Base-by-base conservation (phyloP, 352 stramenopile species). In the Phytophthora colocasiae region DNA sequence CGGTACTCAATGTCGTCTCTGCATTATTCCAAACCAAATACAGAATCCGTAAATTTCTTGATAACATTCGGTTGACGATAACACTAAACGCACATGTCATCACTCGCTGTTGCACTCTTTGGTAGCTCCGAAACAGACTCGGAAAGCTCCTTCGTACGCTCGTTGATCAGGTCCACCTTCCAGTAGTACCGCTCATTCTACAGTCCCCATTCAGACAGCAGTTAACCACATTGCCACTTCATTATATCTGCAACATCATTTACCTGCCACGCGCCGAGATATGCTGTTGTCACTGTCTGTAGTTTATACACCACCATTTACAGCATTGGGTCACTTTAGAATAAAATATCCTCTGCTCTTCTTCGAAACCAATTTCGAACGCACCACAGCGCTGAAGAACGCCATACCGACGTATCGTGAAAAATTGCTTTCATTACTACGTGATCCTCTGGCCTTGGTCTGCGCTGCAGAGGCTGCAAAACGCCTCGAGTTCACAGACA, bases 151-250 rank as follows among this genome's bases (percentile, higher is more conserved):
- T 91, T 85, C 45, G 83, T 84, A 52, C 90, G 87, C 60, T 96
- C 75, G 51, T 95, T 85, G 24, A 97, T 90, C 55, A 97, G 45
- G 34, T 90, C 71, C n/a, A 92, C 73, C 63, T 97, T 97, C 90
- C 90, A 97, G 60, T 81, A 91, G 78, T 97, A 97, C 1, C 90
- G 82, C 61, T 95, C 72, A 15, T 76, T 93, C 88, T 96, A 51
- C 47, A 75, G 5, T 44, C 41, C 39, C 34, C 27, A 48, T 22
- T 19, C 45, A 69, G 32, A 52, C 2, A 44, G 10, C 47, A 22
- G 41, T 63, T 48, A 45, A 15, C 24, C 24, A 31, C 15, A 34
- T 4, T 19, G 56, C 15, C 22, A 46, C 9, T 36, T 11, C 9
- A 10, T 36, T 14, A 36, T 8, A 15, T 3, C 31, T 2, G 1